Percentiles rank a stretch among this genome's conserved stretches.
Evolutionary conservation across 257 asterid species (phyloP).

Genomic region (Schizonepeta tenuifolia): DNA sequence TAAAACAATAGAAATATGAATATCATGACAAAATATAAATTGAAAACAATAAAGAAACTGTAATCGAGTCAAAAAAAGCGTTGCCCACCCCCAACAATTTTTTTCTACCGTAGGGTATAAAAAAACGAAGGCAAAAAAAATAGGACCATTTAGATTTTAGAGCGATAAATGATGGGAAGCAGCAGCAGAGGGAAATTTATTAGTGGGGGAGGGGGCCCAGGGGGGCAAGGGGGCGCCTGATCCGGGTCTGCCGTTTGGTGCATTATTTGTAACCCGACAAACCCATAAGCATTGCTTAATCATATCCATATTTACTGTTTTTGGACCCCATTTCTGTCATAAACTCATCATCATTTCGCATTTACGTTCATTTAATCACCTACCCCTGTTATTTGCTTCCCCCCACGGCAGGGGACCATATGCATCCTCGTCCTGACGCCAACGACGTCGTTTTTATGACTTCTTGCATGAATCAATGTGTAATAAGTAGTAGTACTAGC

Average conservation of each 20-base stretch:
- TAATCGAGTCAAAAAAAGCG: no score
- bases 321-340: constrained; percentile 37
- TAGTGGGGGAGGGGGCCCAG: constrained; percentile 23
- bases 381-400: background rate
- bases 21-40: no score
- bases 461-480: no score
- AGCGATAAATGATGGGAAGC: constrained; percentile 31
- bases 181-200: constrained; percentile 25
- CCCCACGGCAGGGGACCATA: background rate
- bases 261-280: constrained; percentile 39
- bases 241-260: constrained; percentile 41
- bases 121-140: background rate
- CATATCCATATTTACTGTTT: constrained; percentile 20
- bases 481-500: no score
- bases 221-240: constrained; percentile 45
- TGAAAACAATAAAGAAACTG: no score
- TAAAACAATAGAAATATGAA: no score
- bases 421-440: background rate
- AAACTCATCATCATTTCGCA: constrained; percentile 34
- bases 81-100: no score
- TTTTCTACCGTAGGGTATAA: no score
- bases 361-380: constrained; percentile 12
- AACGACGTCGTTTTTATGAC: background rate
- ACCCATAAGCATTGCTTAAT: constrained; percentile 11
- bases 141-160: constrained; percentile 30